Base-by-base conservation (phyloP, 768 basidiomycete genomes). In the Lyophyllum atratum region DNA sequence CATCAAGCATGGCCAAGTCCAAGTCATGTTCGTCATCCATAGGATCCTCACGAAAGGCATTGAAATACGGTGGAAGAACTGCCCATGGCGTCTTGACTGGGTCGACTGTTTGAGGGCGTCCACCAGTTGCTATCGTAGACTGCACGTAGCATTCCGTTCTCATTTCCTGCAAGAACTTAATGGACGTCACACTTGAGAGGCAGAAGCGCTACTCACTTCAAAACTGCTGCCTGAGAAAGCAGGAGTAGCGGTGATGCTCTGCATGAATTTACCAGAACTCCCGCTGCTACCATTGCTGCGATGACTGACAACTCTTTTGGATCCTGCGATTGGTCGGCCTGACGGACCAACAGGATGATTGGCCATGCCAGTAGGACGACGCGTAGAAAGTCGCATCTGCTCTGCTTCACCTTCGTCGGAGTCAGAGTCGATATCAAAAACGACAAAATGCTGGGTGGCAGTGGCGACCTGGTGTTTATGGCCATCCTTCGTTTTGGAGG, bases 81-180 rank as follows among this genome's bases (percentile, higher is more conserved):
- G 52, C 55, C 63, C 63, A 66, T 4, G 68, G 66, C 24, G 62
- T 63, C 31, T 44, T 55, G 6, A 47, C 40, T 31, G 64, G 47
- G 50, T 71, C 64, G 9, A 69, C 68, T 10, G 60, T 54, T 19
- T 54, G 45, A 11, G 70, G 69, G 3, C 59, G 60, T 12, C 39
- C 50, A 24, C 70, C 68, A 45, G 62, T 65, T 4, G 70, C 69
- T 14, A 69, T 43, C 4, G 43, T 21, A 17, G 67, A 69, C 52
- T 70, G 70, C 6, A 57, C 50, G 53, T 73, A 73, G 21, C 70
- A 70, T 51, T 71, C 72, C 15, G 68, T 28, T 37, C 70, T 66
- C 43, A 73, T 61, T 64, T 73, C 69, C 72, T 73, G 49, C 11
- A 34, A 15, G 39, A 2, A 21, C 34, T 26, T 53, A 24, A 15